Evolutionary conservation across 768 basidiomycete species (phyloP), one percentile per base, ranked within the genome.

Genomic region (Suillus plorans): DNA sequence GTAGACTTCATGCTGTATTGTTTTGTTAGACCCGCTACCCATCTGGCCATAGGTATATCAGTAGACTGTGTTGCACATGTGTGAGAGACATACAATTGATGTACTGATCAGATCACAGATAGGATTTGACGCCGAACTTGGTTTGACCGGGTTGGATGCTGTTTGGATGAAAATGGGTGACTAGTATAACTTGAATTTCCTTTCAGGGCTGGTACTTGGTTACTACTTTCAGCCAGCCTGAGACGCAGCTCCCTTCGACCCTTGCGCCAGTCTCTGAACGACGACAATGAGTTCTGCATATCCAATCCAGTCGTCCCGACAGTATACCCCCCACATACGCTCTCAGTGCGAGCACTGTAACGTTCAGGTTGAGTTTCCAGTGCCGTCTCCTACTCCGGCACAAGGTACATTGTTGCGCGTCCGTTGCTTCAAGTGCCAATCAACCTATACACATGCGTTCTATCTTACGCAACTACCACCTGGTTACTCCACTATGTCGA

Each of bases 391-490:
- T 0, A 72, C 77, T 14, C 88, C 88, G n/a, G 75, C 82, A 20
- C 77, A 84, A 22, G 81, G 86, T 47, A 83, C 86, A 0, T 70
- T 88, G 5, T 84, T 94, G 10, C 83, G 83, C 65, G 77, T 95
- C 63, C 85, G 85, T 64, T 96, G 94, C 75, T 91, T 82, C 72
- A 78, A 81, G 53, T 96, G 94, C 76, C 80, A 83, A 62, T 73
- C 80, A 3, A 72, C 88, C 39, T 82, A 88, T 63, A 77, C 82
- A 57, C 88, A 91, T 76, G 81, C 84, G 1, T 91, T 89, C 77
- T 90, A 91, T 74, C 83, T 89, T 0, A 80, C 80, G 0, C 90
- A 92, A 71, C 75, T 89, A 1, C 80, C 82, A 14, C 50, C 70
- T 37, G 68, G 71, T 28, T 65, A 70, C 56, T 60, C 68, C 31